phyloP scores from a whole-genome alignment of 768 basidiomycete genomes.

The Leccinum subgranulosum region DNA sequence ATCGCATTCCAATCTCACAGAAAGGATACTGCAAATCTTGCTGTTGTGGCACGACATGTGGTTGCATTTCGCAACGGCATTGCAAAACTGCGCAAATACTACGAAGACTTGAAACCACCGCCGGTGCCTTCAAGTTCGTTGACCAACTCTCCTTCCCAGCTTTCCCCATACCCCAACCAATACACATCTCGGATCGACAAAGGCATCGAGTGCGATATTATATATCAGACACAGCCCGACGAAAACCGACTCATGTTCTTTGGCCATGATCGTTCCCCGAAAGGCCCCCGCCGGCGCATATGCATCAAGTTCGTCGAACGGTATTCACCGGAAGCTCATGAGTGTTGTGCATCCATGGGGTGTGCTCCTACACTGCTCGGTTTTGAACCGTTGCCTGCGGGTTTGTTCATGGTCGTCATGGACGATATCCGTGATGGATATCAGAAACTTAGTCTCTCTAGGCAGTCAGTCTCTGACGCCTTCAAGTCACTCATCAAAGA shows the following conservation, averaged over 20 bases:
- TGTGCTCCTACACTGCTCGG: slow-evolving; percentile 28
- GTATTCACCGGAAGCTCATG: slow-evolving; percentile 29
- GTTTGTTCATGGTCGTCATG: slow-evolving; percentile 35
- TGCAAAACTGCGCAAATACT: slow-evolving; percentile 19
- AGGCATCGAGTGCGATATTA: slow-evolving; percentile 7
- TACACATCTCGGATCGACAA: slow-evolving; percentile 8
- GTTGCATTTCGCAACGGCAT: not conserved
- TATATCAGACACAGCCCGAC: slow-evolving; percentile 9
- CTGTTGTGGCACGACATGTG: not conserved
- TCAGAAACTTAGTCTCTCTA: not conserved
- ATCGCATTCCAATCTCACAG: slow-evolving; percentile 21
- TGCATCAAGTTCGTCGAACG: slow-evolving; percentile 16
- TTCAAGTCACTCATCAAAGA: not conserved
- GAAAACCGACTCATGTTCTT: slow-evolving; percentile 7
- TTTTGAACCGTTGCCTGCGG: slow-evolving; percentile 26
- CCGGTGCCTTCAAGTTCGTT: not conserved
- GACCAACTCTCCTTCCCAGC: not conserved
- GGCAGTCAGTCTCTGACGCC: not conserved
- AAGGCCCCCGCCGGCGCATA: slow-evolving; percentile 4
- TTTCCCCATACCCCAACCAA: slow-evolving; percentile 3
- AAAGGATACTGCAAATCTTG: not conserved
- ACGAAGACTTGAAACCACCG: not conserved
- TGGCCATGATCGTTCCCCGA: slow-evolving; percentile 6
- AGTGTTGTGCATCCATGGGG: slow-evolving; percentile 15
- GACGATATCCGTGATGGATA: slow-evolving; percentile 6